These are phyloP conservation scores for Phytopythium aichiense DNA, from an alignment of 352 stramenopile genomes.

Conservation along the genomic window DNA sequence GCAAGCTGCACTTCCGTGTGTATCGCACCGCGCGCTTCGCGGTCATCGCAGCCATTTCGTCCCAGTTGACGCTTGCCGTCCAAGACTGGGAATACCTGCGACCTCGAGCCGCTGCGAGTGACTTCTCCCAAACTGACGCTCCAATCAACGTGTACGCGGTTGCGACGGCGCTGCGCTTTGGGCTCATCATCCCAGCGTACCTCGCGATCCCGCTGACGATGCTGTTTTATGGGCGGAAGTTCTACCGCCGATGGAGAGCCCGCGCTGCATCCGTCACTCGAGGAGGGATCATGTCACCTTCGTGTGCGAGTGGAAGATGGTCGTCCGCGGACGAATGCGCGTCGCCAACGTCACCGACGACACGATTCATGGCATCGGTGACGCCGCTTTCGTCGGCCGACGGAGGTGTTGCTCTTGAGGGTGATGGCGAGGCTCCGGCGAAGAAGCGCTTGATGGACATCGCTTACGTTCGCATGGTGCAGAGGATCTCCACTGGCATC, in stretches of 20 bases:
- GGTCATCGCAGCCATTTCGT: constrained; percentile 27
- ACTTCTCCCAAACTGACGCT: not conserved
- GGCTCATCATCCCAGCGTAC: constrained; percentile 33
- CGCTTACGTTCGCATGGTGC: constrained; percentile 28
- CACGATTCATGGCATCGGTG: not conserved
- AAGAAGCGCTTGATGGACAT: constrained; percentile 5
- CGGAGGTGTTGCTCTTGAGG: not conserved
- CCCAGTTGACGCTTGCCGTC: constrained; percentile 32
- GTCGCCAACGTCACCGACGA: not conserved
- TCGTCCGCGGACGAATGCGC: not conserved
- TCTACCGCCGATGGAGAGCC: constrained; percentile 24
- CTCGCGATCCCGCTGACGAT: constrained; percentile 16
- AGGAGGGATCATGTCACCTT: constrained; percentile 16
- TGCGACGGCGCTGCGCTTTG: constrained; percentile 23
- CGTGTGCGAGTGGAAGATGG: not conserved
- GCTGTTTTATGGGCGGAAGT: constrained; percentile 21
- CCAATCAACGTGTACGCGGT: constrained; percentile 13
- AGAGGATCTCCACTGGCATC: constrained; percentile 22
- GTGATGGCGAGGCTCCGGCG: not conserved
- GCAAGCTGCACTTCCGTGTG: constrained; percentile 29
- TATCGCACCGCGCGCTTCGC: constrained; percentile 34
- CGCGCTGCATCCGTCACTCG: constrained; percentile 15
- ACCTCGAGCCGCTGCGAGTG: not conserved
- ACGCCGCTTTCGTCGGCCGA: not conserved
- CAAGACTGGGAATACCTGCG: constrained; percentile 45